phyloP scores from a whole-genome alignment of 352 stramenopile species.

The Pythium aquatile region DNA sequence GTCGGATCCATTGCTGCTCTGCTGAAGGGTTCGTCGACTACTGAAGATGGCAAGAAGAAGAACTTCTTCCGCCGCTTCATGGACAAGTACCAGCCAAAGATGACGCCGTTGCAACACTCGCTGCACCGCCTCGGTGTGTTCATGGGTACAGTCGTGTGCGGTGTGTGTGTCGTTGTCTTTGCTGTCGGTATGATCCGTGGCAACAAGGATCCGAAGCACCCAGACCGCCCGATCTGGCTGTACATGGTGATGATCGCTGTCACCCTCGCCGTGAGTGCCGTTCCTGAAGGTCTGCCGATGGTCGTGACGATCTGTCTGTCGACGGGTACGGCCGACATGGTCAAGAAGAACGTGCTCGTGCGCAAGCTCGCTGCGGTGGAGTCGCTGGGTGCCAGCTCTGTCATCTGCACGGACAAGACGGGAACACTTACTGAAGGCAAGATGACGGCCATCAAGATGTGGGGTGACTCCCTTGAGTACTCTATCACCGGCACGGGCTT shows the following conservation, averaged over 20 bases:
- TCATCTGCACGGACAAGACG: slow-evolving; percentile 94
- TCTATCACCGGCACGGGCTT: slow-evolving; percentile 55
- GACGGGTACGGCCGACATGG: slow-evolving; percentile 69
- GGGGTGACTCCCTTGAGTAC: slow-evolving; percentile 52
- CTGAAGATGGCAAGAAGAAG: slow-evolving; percentile 36
- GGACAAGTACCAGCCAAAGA: slow-evolving; percentile 67
- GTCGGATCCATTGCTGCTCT: slow-evolving; percentile 63
- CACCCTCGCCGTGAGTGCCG: slow-evolving; percentile 75
- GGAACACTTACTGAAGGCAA: slow-evolving; percentile 90
- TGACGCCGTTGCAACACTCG: slow-evolving; percentile 88
- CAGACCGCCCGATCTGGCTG: slow-evolving; percentile 85
- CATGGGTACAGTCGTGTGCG: slow-evolving; percentile 86
- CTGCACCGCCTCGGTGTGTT: slow-evolving; percentile 95
- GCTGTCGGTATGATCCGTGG: slow-evolving; percentile 82
- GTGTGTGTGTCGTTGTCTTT: slow-evolving; percentile 91
- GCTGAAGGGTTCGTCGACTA: slow-evolving; percentile 35
- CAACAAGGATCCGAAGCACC: slow-evolving; percentile 64
- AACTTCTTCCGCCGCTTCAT: slow-evolving; percentile 57
- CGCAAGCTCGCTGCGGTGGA: slow-evolving; percentile 80
- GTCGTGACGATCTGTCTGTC: slow-evolving; percentile 78
- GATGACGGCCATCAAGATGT: slow-evolving; percentile 81
- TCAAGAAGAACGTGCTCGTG: slow-evolving; percentile 81
- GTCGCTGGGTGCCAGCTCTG: slow-evolving; percentile 87
- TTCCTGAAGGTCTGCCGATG: slow-evolving; percentile 73
- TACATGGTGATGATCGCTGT: slow-evolving; percentile 95